A percentile compares a stretch with the other conserved stretches of the same genome.
Conservation (phyloP, 768 basidiomycete species). For the Auricularia heimuer region DNA sequence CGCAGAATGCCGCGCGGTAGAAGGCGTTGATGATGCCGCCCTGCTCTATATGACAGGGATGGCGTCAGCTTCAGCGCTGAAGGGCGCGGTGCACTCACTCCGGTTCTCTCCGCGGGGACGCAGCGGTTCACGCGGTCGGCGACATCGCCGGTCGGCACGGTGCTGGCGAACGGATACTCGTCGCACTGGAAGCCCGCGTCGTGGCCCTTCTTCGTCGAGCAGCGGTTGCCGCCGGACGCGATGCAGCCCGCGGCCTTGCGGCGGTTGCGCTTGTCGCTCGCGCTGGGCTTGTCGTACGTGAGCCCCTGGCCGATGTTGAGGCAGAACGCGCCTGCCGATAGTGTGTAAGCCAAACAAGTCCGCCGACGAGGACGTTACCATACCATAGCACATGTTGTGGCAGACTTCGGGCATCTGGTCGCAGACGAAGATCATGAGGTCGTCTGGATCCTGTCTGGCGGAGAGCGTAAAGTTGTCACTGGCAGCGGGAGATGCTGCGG, state of each 20-base stretch:
- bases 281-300: background rate
- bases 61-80: background rate
- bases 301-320: background rate
- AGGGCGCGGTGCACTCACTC: background rate
- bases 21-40: background rate
- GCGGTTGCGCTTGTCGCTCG: background rate
- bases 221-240: background rate
- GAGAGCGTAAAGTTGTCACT: background rate
- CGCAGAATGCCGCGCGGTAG: background rate
- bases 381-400: background rate
- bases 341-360: background rate
- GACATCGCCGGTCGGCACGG: background rate
- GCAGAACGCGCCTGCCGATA: background rate
- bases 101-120: background rate
- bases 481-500: background rate
- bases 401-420: background rate
- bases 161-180: background rate
- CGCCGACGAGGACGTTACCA: background rate
- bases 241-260: background rate
- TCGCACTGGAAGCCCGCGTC: background rate
- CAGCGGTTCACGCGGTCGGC: background rate
- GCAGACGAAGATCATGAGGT: background rate
- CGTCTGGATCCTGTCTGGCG: background rate
- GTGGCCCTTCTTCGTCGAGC: background rate
- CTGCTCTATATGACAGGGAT: background rate